Evolutionary conservation across 2,329 filamentous ascomycete species (phyloP).

Genomic region (Myriosclerotinia scirpicola): DNA sequence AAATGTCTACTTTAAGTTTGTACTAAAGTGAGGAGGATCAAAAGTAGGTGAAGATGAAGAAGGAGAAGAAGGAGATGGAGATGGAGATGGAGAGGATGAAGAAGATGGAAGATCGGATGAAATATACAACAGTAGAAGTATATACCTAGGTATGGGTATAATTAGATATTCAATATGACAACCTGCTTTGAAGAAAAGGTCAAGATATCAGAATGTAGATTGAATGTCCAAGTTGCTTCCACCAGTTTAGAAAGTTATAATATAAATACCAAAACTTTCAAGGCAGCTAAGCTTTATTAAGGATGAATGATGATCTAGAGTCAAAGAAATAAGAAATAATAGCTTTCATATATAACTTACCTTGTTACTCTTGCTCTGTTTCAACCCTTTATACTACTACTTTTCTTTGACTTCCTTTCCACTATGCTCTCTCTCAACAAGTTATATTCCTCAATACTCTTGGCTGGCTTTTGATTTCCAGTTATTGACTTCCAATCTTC

Average conservation of each 20-base stretch:
- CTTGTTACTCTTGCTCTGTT: not conserved
- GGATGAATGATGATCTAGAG: not conserved
- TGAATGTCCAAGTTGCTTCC: not conserved
- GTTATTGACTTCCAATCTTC: not conserved
- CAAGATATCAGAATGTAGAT: not conserved
- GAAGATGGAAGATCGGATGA: not conserved
- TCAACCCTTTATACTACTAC: not conserved
- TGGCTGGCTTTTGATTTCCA: constrained; percentile 1
- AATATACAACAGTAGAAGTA: not conserved
- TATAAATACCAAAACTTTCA: not conserved
- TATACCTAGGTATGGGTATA: not conserved
- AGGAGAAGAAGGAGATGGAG: not conserved
- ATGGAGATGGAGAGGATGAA: not conserved
- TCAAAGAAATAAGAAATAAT: not conserved
- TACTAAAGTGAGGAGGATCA: not conserved
- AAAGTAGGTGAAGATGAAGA: not conserved
- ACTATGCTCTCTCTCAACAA: not conserved
- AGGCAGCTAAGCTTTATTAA: not conserved
- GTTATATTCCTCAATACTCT: constrained; percentile 7
- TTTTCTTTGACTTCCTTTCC: not conserved
- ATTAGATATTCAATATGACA: not conserved
- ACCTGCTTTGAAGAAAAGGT: not conserved
- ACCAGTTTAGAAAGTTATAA: not conserved
- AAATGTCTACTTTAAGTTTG: not conserved
- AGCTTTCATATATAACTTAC: not conserved